These are phyloP conservation scores for Halophytophthora polymorphica DNA, from an alignment of 352 stramenopile genomes.

Conservation along the genomic window DNA sequence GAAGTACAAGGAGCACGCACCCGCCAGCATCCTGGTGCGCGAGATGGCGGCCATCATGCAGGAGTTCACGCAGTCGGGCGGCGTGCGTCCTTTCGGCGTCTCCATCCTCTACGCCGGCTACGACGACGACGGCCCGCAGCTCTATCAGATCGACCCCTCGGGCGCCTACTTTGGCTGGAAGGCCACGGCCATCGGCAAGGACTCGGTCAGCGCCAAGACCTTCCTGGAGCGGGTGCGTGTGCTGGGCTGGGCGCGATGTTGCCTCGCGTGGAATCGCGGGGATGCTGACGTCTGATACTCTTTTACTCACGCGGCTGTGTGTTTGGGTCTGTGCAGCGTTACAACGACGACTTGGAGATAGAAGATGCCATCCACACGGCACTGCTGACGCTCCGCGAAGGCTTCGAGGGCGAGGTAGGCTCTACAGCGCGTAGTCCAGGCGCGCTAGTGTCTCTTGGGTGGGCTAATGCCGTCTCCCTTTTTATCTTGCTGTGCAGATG, in stretches of 20 bases:
- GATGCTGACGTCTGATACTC: no score
- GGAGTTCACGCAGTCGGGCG: conserved; percentile 97
- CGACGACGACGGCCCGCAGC: conserved; percentile 95
- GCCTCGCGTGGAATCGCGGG: background rate
- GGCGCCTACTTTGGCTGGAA: conserved; percentile 99
- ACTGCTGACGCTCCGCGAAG: conserved; percentile 98
- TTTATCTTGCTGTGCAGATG: conserved; percentile 89
- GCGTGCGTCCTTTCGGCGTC: conserved; percentile 98
- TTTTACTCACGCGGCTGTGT: conserved; percentile 5
- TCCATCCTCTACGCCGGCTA: conserved; percentile 97
- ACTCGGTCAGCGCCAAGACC: conserved; percentile 98
- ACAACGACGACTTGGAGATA: conserved; percentile 97
- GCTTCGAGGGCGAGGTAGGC: conserved; percentile 93
- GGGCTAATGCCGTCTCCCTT: no score
- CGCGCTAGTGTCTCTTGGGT: background rate
- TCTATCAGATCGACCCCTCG: conserved; percentile 98
- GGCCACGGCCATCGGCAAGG: conserved; percentile 98
- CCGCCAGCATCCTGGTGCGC: conserved; percentile 94
- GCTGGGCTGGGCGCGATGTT: conserved; percentile 1
- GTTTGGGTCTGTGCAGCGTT: conserved; percentile 48
- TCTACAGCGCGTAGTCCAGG: background rate
- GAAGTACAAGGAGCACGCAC: conserved; percentile 94
- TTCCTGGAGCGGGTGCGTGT: conserved; percentile 97
- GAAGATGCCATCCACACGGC: conserved; percentile 99
- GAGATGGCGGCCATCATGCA: conserved; percentile 98